Evolutionary conservation across 2,329 filamentous ascomycete genomes (phyloP).

Genomic region (Neofusicoccum umdonicola): DNA sequence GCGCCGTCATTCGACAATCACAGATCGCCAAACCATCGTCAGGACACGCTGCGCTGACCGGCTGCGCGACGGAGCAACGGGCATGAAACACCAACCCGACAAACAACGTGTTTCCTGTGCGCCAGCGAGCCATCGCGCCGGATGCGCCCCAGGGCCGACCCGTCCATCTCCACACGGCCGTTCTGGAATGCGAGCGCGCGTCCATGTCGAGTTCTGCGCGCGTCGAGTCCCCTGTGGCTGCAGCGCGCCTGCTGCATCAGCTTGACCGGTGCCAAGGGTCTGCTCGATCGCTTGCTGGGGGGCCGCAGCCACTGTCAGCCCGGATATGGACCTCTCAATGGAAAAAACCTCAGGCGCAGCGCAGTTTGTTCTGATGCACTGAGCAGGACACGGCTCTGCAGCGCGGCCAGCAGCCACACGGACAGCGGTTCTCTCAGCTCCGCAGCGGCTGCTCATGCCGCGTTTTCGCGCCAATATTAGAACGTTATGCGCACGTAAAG

Average conservation of each 20-base stretch:
- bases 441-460: background rate
- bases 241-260: slow-evolving; percentile 1
- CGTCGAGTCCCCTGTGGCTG: background rate
- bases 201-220: background rate
- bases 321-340: background rate
- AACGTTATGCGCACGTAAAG: background rate
- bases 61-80: background rate
- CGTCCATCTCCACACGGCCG: slow-evolving; percentile 4
- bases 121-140: background rate
- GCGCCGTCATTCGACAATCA: slow-evolving; percentile 11
- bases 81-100: background rate
- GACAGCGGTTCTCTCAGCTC: background rate
- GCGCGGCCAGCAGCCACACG: background rate
- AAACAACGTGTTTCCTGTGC: slow-evolving; percentile 2
- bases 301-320: background rate
- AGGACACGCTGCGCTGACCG: background rate
- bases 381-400: background rate
- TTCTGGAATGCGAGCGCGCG: background rate
- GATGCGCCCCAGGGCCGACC: slow-evolving; percentile 2
- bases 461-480: background rate
- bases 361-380: background rate
- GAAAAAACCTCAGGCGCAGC: background rate
- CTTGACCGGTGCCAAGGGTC: slow-evolving; percentile 10
- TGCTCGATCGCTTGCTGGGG: background rate
- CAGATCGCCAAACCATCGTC: background rate